These are phyloP conservation scores for Epichloe aotearoae DNA, from an alignment of 2,329 filamentous ascomycete species.

Conservation along the genomic window DNA sequence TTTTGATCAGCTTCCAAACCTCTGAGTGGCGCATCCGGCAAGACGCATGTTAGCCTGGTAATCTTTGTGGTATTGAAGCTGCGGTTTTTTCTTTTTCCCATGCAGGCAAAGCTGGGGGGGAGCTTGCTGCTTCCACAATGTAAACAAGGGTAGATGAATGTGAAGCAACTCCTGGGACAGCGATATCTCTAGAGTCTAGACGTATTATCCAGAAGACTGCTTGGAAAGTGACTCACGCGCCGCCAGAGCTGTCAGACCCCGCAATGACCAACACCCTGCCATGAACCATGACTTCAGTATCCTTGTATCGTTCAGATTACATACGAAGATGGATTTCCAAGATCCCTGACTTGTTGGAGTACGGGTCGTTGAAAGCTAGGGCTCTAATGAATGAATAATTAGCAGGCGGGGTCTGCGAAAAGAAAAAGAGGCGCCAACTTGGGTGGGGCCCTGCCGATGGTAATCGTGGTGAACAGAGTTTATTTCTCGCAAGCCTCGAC, in stretches of 20 bases:
- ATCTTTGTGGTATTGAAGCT: no score
- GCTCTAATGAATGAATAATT: not conserved
- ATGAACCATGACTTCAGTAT: constrained; percentile 19
- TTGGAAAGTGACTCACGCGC: constrained; percentile 45
- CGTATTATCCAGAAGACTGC: no score
- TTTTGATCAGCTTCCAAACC: constrained; percentile 95
- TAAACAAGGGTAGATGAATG: not conserved
- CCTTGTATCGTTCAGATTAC: not conserved
- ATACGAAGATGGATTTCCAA: not conserved
- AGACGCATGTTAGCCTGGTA: not conserved
- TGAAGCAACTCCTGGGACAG: no score
- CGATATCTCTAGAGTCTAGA: no score
- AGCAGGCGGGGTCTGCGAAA: not conserved
- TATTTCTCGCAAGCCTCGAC: not conserved
- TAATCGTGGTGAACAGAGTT: not conserved
- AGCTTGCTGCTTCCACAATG: not conserved
- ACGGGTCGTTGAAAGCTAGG: no score
- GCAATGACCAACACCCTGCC: constrained; percentile 65
- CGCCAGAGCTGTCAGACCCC: constrained; percentile 81
- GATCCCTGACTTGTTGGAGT: not conserved
- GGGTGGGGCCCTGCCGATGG: not conserved
- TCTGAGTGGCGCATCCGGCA: constrained; percentile 29
- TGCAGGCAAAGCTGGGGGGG: not conserved
- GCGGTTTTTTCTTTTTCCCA: no score
- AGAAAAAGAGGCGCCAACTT: not conserved